phyloP scores from a whole-genome alignment of 2,329 filamentous ascomycete genomes.

The Trichoderma sp. region DNA sequence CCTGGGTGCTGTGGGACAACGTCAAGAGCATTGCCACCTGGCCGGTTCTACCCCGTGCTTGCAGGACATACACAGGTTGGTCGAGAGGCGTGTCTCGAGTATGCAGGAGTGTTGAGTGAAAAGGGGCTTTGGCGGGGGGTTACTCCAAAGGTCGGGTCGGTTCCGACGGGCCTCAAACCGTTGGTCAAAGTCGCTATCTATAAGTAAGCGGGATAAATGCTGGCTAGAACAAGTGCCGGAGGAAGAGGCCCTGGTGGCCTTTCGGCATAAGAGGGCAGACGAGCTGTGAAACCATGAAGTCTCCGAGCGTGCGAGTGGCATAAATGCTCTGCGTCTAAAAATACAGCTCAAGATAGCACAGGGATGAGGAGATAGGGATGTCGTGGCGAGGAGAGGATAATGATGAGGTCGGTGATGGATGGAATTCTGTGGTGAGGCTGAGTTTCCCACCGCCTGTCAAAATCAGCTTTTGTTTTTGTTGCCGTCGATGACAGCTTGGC shows the following conservation, averaged over 20 bases:
- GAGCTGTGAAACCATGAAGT: background rate
- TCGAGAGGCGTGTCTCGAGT: slow-evolving; percentile 9
- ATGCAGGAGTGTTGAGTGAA: background rate
- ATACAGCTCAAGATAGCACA: background rate
- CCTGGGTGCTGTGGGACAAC: slow-evolving; percentile 26
- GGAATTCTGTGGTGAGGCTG: background rate
- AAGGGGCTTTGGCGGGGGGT: background rate
- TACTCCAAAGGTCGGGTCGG: background rate
- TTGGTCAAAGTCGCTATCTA: background rate
- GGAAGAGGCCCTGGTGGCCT: slow-evolving; percentile 3
- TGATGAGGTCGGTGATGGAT: slow-evolving; percentile 8
- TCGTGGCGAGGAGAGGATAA: background rate
- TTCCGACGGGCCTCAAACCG: background rate
- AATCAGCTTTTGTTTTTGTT: background rate
- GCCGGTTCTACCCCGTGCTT: background rate
- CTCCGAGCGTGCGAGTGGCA: background rate
- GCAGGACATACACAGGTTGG: background rate
- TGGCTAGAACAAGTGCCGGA: background rate
- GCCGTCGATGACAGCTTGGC: background rate
- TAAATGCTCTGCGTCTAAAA: background rate
- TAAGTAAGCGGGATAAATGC: background rate
- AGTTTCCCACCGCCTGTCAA: background rate
- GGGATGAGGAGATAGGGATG: slow-evolving; percentile 4
- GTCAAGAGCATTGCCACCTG: slow-evolving; percentile 26
- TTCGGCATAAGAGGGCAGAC: slow-evolving; percentile 1